Evolutionary conservation across 1,139 yeast species (phyloP).

Genomic region (Waltiozyma sp.): DNA sequence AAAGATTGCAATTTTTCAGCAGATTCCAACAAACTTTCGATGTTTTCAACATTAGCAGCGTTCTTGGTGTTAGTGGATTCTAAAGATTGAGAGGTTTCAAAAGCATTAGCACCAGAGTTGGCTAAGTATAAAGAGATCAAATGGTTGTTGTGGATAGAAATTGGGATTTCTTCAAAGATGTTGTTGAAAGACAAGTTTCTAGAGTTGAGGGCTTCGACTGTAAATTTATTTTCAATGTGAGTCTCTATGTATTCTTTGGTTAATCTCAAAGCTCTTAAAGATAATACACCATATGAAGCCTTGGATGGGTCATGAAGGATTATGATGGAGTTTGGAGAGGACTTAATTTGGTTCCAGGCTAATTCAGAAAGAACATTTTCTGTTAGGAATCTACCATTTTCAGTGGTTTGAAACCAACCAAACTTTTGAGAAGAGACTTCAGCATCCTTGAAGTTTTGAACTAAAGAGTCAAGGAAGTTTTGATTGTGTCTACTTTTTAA

Average conservation of each 20-base stretch:
- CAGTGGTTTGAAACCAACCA: conserved; percentile 75
- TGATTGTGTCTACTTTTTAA: conserved; percentile 41
- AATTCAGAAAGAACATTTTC: conserved; percentile 57
- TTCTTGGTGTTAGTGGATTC: conserved; percentile 27
- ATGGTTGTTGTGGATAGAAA: conserved; percentile 52
- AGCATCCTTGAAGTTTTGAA: conserved; percentile 49
- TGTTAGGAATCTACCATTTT: conserved; percentile 60
- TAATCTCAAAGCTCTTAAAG: conserved; percentile 61
- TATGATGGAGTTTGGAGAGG: conserved; percentile 54
- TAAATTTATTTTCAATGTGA: conserved; percentile 42
- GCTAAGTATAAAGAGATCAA: conserved; percentile 33
- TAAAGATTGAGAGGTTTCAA: conserved; percentile 25
- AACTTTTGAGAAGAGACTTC: conserved; percentile 65
- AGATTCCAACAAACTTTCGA: conserved; percentile 63
- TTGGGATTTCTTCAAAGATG: conserved; percentile 64
- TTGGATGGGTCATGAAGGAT: conserved; percentile 67
- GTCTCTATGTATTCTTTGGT: conserved; percentile 50
- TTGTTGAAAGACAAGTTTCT: conserved; percentile 56
- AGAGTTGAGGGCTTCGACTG: conserved; percentile 51
- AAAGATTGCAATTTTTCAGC: conserved; percentile 78
- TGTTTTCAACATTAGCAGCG: conserved; percentile 24
- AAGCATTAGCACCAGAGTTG: conserved; percentile 16
- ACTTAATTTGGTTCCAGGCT: conserved; percentile 48
- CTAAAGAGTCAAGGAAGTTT: conserved; percentile 61
- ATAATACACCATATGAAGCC: conserved; percentile 46